phyloP scores from a whole-genome alignment of 2,329 filamentous ascomycete genomes.

The Alternaria infectoria region DNA sequence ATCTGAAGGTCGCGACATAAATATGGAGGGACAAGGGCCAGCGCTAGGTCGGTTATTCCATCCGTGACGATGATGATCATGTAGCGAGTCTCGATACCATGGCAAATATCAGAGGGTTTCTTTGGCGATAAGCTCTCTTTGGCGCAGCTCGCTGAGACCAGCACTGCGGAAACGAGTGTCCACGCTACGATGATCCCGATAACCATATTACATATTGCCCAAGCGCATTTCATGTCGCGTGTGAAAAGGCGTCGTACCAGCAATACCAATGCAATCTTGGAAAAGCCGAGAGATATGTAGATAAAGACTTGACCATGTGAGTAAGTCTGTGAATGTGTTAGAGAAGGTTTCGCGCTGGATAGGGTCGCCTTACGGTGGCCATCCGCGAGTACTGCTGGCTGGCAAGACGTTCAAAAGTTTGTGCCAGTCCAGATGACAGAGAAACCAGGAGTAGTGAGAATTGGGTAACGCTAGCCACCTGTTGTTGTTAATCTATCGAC shows the following conservation, averaged over 20 bases:
- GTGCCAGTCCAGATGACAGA: conserved; percentile 29
- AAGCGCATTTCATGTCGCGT: conserved; percentile 31
- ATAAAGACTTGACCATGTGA: conserved; percentile 22
- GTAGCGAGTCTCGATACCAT: conserved; percentile 24
- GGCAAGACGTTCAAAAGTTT: conserved; percentile 1
- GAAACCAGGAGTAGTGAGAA: conserved; percentile 27
- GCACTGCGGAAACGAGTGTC: conserved; percentile 11
- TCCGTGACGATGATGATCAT: conserved; percentile 26
- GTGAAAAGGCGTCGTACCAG: conserved; percentile 38
- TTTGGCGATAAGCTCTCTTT: conserved; percentile 7
- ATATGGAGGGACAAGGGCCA: conserved; percentile 29
- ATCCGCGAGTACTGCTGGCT: conserved; percentile 23
- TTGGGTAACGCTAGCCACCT: conserved; percentile 10
- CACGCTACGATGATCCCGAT: conserved; percentile 22
- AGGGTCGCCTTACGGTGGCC: conserved; percentile 20
- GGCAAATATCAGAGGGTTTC: conserved; percentile 19
- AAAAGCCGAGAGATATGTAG: conserved; percentile 33
- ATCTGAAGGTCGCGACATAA: conserved; percentile 37
- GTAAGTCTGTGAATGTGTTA: neutral
- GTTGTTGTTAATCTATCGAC: neutral
- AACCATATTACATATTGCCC: conserved; percentile 30
- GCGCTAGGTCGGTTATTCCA: conserved; percentile 28
- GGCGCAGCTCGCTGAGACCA: neutral
- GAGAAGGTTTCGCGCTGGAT: neutral
- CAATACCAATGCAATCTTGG: conserved; percentile 35